Evolutionary conservation across 805 yeast species (phyloP), one percentile per base, ranked within the genome.

Genomic region (Suhomyces pyralidae): DNA sequence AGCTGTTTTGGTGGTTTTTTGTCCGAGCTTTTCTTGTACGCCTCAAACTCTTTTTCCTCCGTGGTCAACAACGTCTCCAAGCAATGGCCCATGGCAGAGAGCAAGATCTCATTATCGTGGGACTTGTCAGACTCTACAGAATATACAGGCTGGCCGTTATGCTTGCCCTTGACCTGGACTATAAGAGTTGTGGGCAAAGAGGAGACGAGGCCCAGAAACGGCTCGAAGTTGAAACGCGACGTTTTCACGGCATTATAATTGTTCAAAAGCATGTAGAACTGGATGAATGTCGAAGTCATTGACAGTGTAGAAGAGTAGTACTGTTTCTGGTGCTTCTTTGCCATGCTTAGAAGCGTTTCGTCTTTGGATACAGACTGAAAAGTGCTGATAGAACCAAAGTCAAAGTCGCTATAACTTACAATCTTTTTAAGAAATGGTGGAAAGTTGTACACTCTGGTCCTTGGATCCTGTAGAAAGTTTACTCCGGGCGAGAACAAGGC

Each of bases 271-370:
- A 76, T 77, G 68, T 94, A 97, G 53, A 93, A 73, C 48, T 91
- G 96, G 3, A 84, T 76, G 45, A 93, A 75, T 0, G 85, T 69
- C 1, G 85, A 77, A 0, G 98, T 92, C 88, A 93, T 80, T 1
- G 97, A 88, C 17, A 96, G 88, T 0, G 98, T 91, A 1, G 97
- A 90, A 1, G 96, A 88, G 53, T 80, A 81, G 63, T 77, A 93
- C 51, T 62, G 67, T 64, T 60, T 73, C 42, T 58, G 60, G 48
- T 52, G 57, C 45, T 56, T 52, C 17, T 60, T 57, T 0, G 93
- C 84, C 8, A 86, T 65, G 4, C 72, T 50, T 0, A 80, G 60
- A 46, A 93, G 72, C 0, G 61, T 62, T 10, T 63, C 55, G 70
- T 93, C 97, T 60, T 81, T 81, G 3, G 88, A 81, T 0, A 96